Conservation (phyloP, 257 asterid species). For the Scutellaria minor region DNA sequence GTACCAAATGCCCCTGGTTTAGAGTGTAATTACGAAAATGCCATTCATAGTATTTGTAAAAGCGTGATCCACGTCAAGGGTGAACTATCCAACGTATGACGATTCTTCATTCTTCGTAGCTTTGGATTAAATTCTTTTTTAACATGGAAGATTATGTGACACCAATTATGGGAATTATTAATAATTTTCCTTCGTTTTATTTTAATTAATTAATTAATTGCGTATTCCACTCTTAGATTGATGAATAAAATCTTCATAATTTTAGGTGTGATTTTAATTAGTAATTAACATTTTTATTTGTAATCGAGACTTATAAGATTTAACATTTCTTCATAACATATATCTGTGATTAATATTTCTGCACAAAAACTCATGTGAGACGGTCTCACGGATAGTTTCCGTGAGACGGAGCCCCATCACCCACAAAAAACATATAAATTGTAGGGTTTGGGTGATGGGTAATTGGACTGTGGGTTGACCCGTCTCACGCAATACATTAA, state of each 20-base stretch:
- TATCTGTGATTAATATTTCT: no score
- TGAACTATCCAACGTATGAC: conserved; percentile 39
- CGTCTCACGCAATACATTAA: no score
- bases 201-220: conserved; percentile 24
- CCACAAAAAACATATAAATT: no score
- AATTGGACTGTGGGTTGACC: no score
- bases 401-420: no score
- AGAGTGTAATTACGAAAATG: background rate
- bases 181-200: conserved; percentile 24
- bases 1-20: background rate
- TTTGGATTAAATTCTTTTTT: conserved; percentile 20
- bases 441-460: no score
- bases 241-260: conserved; percentile 11
- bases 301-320: background rate
- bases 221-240: conserved; percentile 23
- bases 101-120: conserved; percentile 31
- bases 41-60: conserved; percentile 12
- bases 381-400: no score
- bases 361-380: no score
- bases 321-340: no score
- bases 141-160: conserved; percentile 34
- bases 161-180: conserved; percentile 36
- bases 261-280: background rate
- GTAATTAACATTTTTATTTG: no score
- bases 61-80: conserved; percentile 36